Evolutionary conservation across 2,329 filamentous ascomycete genomes (phyloP).

Genomic region (Trichoderma sp.): DNA sequence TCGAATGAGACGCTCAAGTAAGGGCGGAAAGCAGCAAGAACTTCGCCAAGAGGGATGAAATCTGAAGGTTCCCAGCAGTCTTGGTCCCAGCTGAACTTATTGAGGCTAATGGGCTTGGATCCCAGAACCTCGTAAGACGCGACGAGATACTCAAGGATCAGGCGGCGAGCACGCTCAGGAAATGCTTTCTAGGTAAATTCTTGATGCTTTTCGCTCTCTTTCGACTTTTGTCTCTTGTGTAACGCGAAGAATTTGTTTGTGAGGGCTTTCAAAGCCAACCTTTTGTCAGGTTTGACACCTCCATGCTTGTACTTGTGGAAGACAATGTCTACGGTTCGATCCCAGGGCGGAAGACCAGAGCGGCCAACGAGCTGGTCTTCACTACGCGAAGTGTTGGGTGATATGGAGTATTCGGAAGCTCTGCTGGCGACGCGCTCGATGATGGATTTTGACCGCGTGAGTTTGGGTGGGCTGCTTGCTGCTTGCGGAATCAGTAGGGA

Average conservation of each 20-base stretch:
- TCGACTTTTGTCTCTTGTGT: conserved; percentile 16
- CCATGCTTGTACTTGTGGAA: conserved; percentile 28
- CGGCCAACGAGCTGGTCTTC: background rate
- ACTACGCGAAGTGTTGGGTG: background rate
- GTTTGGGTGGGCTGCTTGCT: conserved; percentile 3
- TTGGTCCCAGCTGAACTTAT: conserved; percentile 27
- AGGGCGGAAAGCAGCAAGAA: conserved; percentile 26
- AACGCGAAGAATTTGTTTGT: conserved; percentile 27
- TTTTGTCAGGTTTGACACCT: background rate
- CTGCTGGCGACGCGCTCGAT: conserved; percentile 7
- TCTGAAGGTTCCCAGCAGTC: conserved; percentile 36
- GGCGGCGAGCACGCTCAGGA: conserved; percentile 25
- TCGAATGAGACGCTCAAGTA: conserved; percentile 35
- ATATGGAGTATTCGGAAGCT: background rate
- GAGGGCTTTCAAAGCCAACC: conserved; percentile 22
- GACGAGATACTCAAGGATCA: conserved; percentile 31
- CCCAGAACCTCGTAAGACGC: background rate
- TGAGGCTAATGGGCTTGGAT: conserved; percentile 31
- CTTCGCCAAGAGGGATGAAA: conserved; percentile 31
- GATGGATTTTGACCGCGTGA: conserved; percentile 11
- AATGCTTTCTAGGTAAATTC: background rate
- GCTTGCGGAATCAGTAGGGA: background rate
- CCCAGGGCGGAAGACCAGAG: conserved; percentile 32
- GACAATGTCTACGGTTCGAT: conserved; percentile 37
- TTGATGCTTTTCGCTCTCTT: background rate